These are phyloP conservation scores for Magnaporthiopsis poae DNA, from an alignment of 2,329 filamentous ascomycete species.

Conservation along the genomic window DNA sequence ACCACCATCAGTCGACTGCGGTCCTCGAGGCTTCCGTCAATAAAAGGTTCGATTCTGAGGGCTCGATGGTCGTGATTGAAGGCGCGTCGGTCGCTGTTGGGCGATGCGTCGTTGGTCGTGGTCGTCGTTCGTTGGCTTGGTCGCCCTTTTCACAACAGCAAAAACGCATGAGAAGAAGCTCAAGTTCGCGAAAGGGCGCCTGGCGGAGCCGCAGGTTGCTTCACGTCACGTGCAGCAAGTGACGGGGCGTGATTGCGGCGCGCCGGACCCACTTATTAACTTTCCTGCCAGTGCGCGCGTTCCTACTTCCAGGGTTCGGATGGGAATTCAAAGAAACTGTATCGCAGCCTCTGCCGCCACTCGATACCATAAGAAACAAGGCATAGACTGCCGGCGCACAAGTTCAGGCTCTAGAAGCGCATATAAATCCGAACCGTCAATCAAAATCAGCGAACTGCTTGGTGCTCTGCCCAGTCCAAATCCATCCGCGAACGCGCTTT, in stretches of 20 bases:
- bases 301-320: neutral
- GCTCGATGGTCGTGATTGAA: too few relatives aligned
- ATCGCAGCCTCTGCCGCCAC: neutral
- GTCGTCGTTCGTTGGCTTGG: constrained; percentile 2
- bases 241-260: neutral
- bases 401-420: neutral
- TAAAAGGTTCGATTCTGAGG: neutral
- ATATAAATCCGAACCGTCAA: neutral
- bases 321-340: neutral
- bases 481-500: neutral
- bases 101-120: neutral
- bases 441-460: neutral
- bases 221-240: constrained; percentile 1
- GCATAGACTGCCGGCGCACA: neutral
- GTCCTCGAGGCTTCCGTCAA: neutral
- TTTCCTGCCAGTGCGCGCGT: neutral
- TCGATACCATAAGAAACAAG: neutral
- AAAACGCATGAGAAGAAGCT: constrained; percentile 5
- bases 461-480: neutral
- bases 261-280: neutral
- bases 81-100: neutral
- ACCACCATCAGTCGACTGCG: constrained; percentile 2
- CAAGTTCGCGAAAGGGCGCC: constrained; percentile 6
- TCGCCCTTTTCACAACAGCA: constrained; percentile 1
- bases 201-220: constrained; percentile 3